Conservation (phyloP, 75 land plant genomes). For the Picea glauca region DNA sequence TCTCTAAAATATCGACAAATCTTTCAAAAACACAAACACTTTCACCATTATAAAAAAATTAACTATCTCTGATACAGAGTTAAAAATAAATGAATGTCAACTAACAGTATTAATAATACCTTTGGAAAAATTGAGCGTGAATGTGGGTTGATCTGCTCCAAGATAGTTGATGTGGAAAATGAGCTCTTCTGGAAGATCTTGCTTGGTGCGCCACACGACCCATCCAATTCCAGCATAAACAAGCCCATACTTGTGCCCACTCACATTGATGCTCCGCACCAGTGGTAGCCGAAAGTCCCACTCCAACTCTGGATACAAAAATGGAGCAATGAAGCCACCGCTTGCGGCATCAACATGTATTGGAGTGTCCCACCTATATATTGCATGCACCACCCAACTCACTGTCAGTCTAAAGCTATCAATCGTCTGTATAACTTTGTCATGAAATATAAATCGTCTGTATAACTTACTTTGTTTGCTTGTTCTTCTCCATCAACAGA, state of each 20-base stretch:
- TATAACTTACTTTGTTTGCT: constrained; percentile 39
- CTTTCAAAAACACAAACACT: too few relatives aligned
- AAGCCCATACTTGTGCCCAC: constrained; percentile 63
- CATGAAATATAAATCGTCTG: too few relatives aligned
- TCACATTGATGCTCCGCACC: constrained; percentile 67
- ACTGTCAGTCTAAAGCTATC: too few relatives aligned
- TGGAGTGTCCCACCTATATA: constrained; percentile 30
- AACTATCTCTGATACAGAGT: too few relatives aligned
- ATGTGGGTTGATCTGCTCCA: constrained; percentile 56
- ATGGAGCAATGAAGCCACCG: constrained; percentile 68
- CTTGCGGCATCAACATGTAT: constrained; percentile 70
- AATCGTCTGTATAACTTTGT: too few relatives aligned
- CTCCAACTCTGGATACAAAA: constrained; percentile 52
- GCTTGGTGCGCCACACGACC: constrained; percentile 47
- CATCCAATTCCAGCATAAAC: constrained; percentile 64
- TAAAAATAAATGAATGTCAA: too few relatives aligned
- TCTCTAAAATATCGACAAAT: too few relatives aligned
- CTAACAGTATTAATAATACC: constrained; percentile 10
- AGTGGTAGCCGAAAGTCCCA: constrained; percentile 62
- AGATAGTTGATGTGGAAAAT: constrained; percentile 62
- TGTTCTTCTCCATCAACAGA: constrained; percentile 52
- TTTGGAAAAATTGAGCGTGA: constrained; percentile 65
- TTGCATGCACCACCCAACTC: too few relatives aligned
- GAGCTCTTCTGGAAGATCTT: constrained; percentile 59
- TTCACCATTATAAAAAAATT: too few relatives aligned